Percentiles rank a stretch among this genome's conserved stretches.
These are phyloP conservation scores for Entomortierella beljakovae DNA, from an alignment of 192 early-diverging fungal genomes.

Conservation along the genomic window DNA sequence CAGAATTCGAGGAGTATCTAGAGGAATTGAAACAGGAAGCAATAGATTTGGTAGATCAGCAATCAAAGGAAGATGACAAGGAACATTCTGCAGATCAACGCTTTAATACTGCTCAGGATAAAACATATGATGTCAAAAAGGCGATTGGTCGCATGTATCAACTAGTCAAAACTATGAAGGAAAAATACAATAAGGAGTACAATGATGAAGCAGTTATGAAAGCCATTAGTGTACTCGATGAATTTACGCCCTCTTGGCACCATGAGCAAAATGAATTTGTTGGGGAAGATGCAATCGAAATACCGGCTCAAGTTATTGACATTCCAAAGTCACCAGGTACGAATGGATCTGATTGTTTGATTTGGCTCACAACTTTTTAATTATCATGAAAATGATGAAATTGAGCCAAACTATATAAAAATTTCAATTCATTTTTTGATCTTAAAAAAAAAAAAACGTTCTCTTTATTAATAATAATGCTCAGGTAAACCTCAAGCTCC, in stretches of 20 bases:
- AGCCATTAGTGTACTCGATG: conserved; percentile 21
- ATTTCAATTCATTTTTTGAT: neutral
- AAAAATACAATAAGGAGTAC: conserved; percentile 39
- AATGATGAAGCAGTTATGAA: conserved; percentile 45
- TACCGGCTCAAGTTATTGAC: conserved; percentile 11
- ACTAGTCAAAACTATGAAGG: conserved; percentile 40
- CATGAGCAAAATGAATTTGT: conserved; percentile 38
- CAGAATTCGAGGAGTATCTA: conserved; percentile 71
- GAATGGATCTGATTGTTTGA: neutral
- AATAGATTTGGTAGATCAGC: conserved; percentile 26
- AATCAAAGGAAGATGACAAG: conserved; percentile 9
- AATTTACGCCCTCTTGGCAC: conserved; percentile 32
- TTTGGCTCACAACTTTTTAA: neutral
- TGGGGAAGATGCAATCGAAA: conserved; percentile 16
- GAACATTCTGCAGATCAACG: conserved; percentile 18
- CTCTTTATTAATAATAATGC: neutral
- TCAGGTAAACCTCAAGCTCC: neutral
- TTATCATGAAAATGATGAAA: no score
- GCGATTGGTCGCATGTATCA: conserved; percentile 38
- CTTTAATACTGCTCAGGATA: neutral
- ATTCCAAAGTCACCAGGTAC: neutral
- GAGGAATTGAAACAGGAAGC: conserved; percentile 55
- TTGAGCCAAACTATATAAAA: no score
- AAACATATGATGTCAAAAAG: conserved; percentile 29
- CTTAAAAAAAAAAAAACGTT: neutral